Conservation (phyloP, 139 green algal species). For the Chlorella sp. region DNA sequence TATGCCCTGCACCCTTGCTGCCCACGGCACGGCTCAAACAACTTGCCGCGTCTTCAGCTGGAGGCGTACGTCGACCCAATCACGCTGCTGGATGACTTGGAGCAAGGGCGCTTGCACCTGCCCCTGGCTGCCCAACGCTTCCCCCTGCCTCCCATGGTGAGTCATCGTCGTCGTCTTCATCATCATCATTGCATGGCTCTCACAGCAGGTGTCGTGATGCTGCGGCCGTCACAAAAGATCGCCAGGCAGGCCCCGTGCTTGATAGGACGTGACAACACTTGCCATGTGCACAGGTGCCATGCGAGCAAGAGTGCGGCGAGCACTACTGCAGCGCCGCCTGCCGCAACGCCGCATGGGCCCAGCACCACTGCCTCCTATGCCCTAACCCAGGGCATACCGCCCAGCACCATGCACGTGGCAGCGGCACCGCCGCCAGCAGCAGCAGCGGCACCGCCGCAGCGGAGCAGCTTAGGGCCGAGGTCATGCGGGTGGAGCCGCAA, state of each 20-base stretch:
- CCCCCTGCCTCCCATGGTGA: no score
- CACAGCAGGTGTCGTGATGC: no score
- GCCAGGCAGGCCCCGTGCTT: no score
- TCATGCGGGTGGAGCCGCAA: neutral
- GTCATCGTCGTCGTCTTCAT: no score
- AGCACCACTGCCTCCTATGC: neutral
- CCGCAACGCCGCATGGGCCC: neutral
- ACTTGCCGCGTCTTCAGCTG: no score
- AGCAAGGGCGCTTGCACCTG: neutral
- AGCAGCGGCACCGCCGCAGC: neutral
- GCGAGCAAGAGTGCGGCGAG: neutral
- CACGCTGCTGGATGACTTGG: neutral
- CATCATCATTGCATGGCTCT: no score
- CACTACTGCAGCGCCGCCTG: neutral
- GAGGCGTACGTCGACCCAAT: neutral
- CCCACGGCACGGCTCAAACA: no score
- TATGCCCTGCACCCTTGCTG: no score
- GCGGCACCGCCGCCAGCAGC: neutral
- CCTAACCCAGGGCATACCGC: no score
- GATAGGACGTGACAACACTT: no score
- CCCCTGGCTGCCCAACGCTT: neutral
- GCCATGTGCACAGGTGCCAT: neutral
- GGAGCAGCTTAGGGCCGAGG: neutral
- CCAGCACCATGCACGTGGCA: neutral
- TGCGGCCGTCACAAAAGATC: no score